Evolutionary conservation across 257 asterid species (phyloP).

Genomic region (Fraxinus quadrangulata): DNA sequence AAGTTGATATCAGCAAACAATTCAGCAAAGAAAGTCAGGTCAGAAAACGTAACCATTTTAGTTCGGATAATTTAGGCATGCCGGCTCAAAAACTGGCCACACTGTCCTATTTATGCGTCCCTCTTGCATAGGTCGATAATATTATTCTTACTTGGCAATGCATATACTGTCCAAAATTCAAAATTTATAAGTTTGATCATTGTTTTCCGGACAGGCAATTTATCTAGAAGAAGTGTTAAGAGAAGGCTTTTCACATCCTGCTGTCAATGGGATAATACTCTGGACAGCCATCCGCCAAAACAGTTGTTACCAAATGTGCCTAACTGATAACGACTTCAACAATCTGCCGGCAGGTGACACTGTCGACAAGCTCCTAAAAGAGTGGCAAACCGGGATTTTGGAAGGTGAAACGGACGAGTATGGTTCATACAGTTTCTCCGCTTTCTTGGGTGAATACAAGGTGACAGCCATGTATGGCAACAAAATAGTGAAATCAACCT

Average conservation of each 20-base stretch:
- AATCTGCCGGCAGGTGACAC: conserved; percentile 57
- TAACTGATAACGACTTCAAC: conserved; percentile 43
- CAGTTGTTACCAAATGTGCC: conserved; percentile 65
- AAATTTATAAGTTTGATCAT: not conserved
- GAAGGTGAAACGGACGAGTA: conserved; percentile 45
- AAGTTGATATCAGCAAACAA: conserved; percentile 48
- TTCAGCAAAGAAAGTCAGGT: conserved; percentile 31
- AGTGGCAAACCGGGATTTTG: conserved; percentile 47
- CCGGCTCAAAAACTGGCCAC: not conserved
- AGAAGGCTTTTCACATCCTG: conserved; percentile 58
- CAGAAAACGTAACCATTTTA: not conserved
- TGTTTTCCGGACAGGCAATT: conserved; percentile 36
- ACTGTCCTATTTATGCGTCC: too few relatives aligned
- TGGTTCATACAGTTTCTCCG: conserved; percentile 52
- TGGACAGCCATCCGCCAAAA: conserved; percentile 51
- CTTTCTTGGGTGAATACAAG: conserved; percentile 55
- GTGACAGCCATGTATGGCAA: conserved; percentile 30
- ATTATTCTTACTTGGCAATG: too few relatives aligned
- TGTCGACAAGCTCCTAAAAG: conserved; percentile 54
- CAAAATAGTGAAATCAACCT: conserved; percentile 31
- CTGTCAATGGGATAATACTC: conserved; percentile 55
- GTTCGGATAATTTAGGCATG: not conserved
- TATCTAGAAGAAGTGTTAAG: conserved; percentile 51
- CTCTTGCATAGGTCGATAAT: too few relatives aligned
- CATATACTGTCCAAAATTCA: too few relatives aligned